Percentiles rank a stretch among this genome's conserved stretches.
Evolutionary conservation across 176 grass and related monocot genomes (phyloP).

Genomic region (Triticum timopheevii): DNA sequence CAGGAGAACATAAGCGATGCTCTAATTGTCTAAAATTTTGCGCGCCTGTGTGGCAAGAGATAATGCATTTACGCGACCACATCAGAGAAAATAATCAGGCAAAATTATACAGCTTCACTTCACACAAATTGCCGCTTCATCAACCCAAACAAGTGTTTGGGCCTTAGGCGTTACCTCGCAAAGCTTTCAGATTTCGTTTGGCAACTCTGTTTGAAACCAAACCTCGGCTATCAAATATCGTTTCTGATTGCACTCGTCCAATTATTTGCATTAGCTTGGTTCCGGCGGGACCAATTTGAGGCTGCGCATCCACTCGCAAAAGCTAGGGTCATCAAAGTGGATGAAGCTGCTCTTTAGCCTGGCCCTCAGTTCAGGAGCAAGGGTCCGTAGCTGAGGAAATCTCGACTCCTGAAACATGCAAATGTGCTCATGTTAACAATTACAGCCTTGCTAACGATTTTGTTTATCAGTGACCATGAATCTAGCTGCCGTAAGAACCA

Average conservation of each 20-base stretch:
- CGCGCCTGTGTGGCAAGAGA: constrained; percentile 13
- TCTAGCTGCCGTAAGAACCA: neutral
- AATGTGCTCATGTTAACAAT: constrained; percentile 22
- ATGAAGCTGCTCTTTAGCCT: constrained; percentile 92
- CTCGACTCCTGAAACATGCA: constrained; percentile 77
- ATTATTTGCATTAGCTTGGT: constrained; percentile 58
- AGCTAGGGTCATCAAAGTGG: constrained; percentile 86
- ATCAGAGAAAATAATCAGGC: constrained; percentile 24
- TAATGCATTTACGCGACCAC: neutral
- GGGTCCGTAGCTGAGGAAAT: constrained; percentile 72
- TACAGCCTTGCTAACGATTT: neutral
- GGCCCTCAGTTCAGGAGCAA: constrained; percentile 67
- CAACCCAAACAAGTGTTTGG: constrained; percentile 19
- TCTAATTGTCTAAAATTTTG: constrained; percentile 31
- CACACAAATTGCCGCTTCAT: constrained; percentile 12
- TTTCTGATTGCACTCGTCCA: neutral
- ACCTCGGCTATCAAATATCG: neutral
- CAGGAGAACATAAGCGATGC: neutral
- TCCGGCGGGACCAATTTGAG: constrained; percentile 88
- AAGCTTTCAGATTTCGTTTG: constrained; percentile 28
- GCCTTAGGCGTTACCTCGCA: neutral
- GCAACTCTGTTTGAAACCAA: constrained; percentile 25
- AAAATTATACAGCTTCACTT: constrained; percentile 41
- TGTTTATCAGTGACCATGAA: neutral
- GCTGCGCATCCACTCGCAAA: constrained; percentile 99